Evolutionary conservation across 1,284 basidiomycete genomes (phyloP), one percentile per base, ranked within the genome.

Genomic region (Omphalotus olearius): DNA sequence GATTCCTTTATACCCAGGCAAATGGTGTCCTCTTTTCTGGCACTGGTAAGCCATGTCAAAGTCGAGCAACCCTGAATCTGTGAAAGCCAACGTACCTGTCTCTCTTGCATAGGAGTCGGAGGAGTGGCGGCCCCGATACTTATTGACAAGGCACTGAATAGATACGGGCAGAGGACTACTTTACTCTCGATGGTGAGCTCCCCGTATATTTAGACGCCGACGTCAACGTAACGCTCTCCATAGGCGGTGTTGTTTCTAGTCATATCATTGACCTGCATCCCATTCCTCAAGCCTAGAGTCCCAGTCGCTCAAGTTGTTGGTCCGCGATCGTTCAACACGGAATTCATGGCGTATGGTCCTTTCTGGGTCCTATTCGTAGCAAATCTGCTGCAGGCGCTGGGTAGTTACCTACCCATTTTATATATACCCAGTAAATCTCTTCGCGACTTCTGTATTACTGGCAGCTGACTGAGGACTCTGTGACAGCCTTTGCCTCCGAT

Each of bases 21-120:
- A 51, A 45, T 14, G 55, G 55, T 16, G 39, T 56, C 9, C 51
- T 56, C 3, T 53, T 51, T 26, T 53, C 55, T 5, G 55, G 55
- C 14, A 53, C 55, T 44, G 55, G 53, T 51, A 41, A 9, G 53
- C 26, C 47, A 30, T 42, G 20, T 25, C 11, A 36, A 4, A 28
- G 26, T 28, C 26, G 5, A 5, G 10, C 36, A 42, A 33, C 9
- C n/a, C 25, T 47, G 26, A 28, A 10, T 10, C 26, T 10, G 10
- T n/a, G 10, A 28, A 10, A 28, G 26, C 26, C 10, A 5, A 28
- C 26, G 26, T 10, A 28, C 26, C 9, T 11, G 11, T 4, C 9
- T 30, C 14, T 11, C n/a, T n/a, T n/a, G n/a, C 26, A 16, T 38
- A 45, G 42, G 37, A 35, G 37, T 54, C 26, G 55, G 55, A 28